Conservation (phyloP, 768 basidiomycete genomes). For the Suillus occidentalis region DNA sequence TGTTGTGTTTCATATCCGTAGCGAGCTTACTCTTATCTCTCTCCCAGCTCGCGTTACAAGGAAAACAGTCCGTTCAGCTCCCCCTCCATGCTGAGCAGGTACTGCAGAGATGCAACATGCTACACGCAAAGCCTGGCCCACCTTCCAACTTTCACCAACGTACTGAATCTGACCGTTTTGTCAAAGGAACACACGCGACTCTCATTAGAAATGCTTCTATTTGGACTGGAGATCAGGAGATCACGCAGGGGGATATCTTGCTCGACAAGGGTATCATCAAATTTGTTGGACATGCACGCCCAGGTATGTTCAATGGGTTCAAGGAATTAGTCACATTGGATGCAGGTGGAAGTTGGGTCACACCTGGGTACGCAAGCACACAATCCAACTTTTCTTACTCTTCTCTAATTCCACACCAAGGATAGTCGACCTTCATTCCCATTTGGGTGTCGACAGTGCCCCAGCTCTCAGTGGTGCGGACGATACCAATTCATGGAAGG, state of each 20-base stretch:
- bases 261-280: constrained; percentile 41
- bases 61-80: constrained; percentile 18
- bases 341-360: constrained; percentile 66
- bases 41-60: constrained; percentile 14
- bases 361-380: constrained; percentile 54
- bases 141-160: constrained; percentile 32
- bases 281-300: constrained; percentile 42
- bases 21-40: constrained; percentile 22
- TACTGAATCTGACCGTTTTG: constrained; percentile 39
- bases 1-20: constrained; percentile 17
- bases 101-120: constrained; percentile 35
- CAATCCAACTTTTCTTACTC: constrained; percentile 11
- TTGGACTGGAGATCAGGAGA: constrained; percentile 47
- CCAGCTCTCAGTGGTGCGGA: constrained; percentile 52
- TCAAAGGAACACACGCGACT: constrained; percentile 36
- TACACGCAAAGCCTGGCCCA: constrained; percentile 39
- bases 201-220: constrained; percentile 50
- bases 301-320: constrained; percentile 31
- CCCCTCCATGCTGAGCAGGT: constrained; percentile 31
- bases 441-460: constrained; percentile 68
- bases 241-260: constrained; percentile 39
- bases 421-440: constrained; percentile 76
- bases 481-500: constrained; percentile 67
- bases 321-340: constrained; percentile 55
- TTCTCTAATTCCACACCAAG: constrained; percentile 22